Base-by-base conservation (phyloP, 768 basidiomycete genomes). In the Lanmaoa pseudosensibilis region DNA sequence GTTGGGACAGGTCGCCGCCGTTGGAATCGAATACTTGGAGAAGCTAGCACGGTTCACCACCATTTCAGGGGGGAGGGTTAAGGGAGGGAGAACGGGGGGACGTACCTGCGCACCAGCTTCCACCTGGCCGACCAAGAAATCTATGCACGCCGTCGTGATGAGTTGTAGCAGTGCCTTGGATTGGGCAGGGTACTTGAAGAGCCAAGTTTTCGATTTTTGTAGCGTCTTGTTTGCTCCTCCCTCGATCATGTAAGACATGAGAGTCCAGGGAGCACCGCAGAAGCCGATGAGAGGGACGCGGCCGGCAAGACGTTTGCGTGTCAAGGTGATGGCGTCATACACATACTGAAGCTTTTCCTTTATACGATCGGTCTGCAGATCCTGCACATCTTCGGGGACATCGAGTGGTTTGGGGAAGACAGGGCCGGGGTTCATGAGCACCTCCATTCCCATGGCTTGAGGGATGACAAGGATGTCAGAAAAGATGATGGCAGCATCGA, bases 401-500 rank as follows among this genome's bases (percentile, higher is more conserved):
- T 79, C 73, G 62, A 99, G 84, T 4, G 97, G 96, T 25, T 87
- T 79, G 2, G 97, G 92, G 65, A 99, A 94, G 69, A 80, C 76
- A 2, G 97, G 97, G 4, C 86, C 92, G 1, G 94, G 94, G 65
- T 89, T 90, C 96, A 99, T 98, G 66, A 88, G 77, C 0, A 94
- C 89, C 65, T 88, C 88, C 87, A 99, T 90, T 18, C 97, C 97
- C 86, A 99, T 85, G 21, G 97, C 97, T 69, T 98, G 95, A 0
- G 97, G 97, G 54, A 99, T 79, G 71, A 99, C 95, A 60, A 99
- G 88, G 75, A 98, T 99, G 71, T 98, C 97, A 64, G 87, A 91
- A 79, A 99, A 99, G 73, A 98, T 98, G 76, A 98, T 98, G 53
- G 94, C 83, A 11, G 96, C 96, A 73, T 98, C 97, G 65, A 99